Evolutionary conservation across 2,329 filamentous ascomycete genomes (phyloP), one percentile per base, ranked within the genome.

Genomic region (Calonectria henricotiae): DNA sequence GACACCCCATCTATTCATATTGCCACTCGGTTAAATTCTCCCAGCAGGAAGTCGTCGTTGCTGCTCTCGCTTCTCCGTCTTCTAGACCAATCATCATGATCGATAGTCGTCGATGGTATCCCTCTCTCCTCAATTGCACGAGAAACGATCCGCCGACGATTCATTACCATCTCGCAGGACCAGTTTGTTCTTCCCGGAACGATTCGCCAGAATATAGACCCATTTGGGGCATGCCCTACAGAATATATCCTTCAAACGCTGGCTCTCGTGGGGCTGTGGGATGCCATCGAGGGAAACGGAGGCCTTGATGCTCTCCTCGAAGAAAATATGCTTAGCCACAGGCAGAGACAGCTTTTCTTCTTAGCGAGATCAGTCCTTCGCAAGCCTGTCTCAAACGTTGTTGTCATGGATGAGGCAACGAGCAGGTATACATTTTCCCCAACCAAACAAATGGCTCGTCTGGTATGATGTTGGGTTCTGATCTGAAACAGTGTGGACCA

Each of bases 21-120:
- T 65, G 63, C 54, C 35, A 17, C 15, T 37, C 30, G 49, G 44
- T 64, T 43, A 39, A 27, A 35, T 25, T 20, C 39, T 30, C 13
- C 8, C 11, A 88, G 86, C 62, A 87, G 88, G 0, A 89, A 89
- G 78, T 86, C 84, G 0, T 87, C 86, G 0, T 78, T 89, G 1
- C 77, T 88, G 3, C 79, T 86, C 9, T 79, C 83, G 1, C 77
- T 90, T 8, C 83, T 89, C 41, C 83, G 86, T 7, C 82, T 89
- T 32, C 75, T 89, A 5, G 84, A 88, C 11, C 76, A 83, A 30
- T 80, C 79, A 2, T 71, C 71, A 1, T 77, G 79, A 0, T 79
- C 70, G 6, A 84, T 89, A 44, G 75, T 65, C 2, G 81, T 89
- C 15, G 87, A 89, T 65, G 82, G 78, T 1, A 62, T 86, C 6